Evolutionary conservation across 2,329 filamentous ascomycete species (phyloP), one percentile per base, ranked within the genome.

Genomic region (Botryosphaeria dothidea): DNA sequence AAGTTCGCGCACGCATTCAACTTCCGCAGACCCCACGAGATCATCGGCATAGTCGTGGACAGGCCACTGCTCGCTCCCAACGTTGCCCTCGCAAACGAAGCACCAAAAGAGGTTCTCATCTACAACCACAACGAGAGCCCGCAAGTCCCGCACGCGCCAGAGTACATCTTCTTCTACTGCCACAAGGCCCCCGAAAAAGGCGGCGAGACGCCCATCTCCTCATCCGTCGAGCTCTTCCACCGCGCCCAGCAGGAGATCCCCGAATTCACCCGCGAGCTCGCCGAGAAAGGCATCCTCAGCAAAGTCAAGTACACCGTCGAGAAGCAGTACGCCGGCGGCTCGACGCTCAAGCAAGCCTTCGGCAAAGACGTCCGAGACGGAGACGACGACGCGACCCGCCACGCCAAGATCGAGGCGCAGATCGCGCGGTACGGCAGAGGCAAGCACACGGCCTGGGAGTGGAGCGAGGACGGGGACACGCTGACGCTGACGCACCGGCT

Each of bases 261-360:
- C 8, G 38, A 4, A 4, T 41, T 41, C 2, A 13, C 17, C 1
- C 8, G 8, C 9, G 27, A 34, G 49, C 31, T 31, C 17, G 49
- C 31, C 21, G 31, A 52, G 49, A 52, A 31, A 27, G 49, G 49
- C 19, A 57, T 57, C 34, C 31, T 57, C 34, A 21, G 34, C 52
- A 92, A 93, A 78, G 89, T 98, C 66, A 90, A 91, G 38, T 41
- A 41, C 38, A n/a, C 38, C 11, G 38, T 41, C 17, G 38, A 41
- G 3, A 11, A 17, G 4, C 38, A 4, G 38, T 41, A 41, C 38
- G 36, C 36, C 36, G 36, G 36, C 15, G 36, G 36, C 9, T 9
- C 36, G 11, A 41, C 36, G 36, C 15, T 41, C 11, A 9, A 17
- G 36, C 36, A 41, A 13, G 36, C 36, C 6, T 41, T 41, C 36